Conservation (phyloP, 225 moss, liverwort and hornwort genomes). For the Physcomitrium patens region DNA sequence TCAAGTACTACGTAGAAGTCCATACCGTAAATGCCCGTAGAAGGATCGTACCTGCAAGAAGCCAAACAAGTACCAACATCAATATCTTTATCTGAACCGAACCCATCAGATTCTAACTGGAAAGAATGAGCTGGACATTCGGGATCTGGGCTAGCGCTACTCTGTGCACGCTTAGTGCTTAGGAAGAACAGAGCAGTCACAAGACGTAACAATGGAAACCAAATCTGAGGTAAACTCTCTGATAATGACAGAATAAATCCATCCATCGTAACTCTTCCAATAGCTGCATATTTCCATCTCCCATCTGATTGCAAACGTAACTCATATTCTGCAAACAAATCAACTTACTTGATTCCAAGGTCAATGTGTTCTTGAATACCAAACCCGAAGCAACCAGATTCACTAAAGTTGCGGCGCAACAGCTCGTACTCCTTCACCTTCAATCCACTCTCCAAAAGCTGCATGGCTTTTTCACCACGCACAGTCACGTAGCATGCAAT, state of each 20-base stretch:
- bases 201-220: background rate
- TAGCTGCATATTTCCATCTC: too few species aligned
- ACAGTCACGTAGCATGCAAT: slow-evolving; percentile 57
- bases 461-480: slow-evolving; percentile 56
- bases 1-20: slow-evolving; percentile 62
- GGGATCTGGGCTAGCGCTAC: background rate
- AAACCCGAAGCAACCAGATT: slow-evolving; percentile 60
- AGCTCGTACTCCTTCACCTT: slow-evolving; percentile 65
- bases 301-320: background rate
- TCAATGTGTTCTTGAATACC: slow-evolving; percentile 64
- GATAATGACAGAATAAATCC: background rate
- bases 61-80: background rate
- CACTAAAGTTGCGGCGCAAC: slow-evolving; percentile 62
- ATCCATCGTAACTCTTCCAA: background rate
- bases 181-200: background rate
- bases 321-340: background rate
- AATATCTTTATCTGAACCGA: background rate
- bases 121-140: background rate
- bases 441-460: slow-evolving; percentile 60
- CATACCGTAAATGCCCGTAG: slow-evolving; percentile 63
- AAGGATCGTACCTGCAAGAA: slow-evolving; percentile 49
- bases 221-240: background rate
- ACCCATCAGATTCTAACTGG: background rate
- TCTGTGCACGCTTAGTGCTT: background rate
- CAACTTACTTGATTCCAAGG: slow-evolving; percentile 58